phyloP scores from a whole-genome alignment of 2,329 filamentous ascomycete species.

The Talaromyces sp. region DNA sequence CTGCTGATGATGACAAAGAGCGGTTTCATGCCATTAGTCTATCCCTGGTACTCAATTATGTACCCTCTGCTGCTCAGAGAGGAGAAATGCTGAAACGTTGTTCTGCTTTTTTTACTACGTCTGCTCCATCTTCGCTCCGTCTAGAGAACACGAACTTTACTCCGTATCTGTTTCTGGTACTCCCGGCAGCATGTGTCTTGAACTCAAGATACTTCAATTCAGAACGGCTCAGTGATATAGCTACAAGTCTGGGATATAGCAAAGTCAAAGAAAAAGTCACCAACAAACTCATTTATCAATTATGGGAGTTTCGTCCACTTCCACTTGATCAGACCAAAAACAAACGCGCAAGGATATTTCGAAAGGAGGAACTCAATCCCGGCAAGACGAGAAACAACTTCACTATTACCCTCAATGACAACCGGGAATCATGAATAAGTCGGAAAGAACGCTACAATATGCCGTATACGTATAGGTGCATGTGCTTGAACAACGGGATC shows the following conservation, averaged over 20 bases:
- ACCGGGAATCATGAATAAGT: neutral
- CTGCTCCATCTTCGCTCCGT: slow-evolving; percentile 15
- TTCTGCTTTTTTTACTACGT: slow-evolving; percentile 61
- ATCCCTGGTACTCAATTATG: slow-evolving; percentile 90
- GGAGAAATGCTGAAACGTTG: slow-evolving; percentile 84
- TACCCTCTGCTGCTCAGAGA: slow-evolving; percentile 69
- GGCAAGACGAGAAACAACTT: slow-evolving; percentile 86
- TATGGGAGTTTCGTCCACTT: slow-evolving; percentile 61
- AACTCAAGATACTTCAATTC: slow-evolving; percentile 91
- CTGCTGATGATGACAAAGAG: slow-evolving; percentile 47
- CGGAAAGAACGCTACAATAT: slow-evolving; percentile 8
- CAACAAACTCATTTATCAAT: slow-evolving; percentile 79
- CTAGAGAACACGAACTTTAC: slow-evolving; percentile 30
- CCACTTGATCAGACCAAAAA: slow-evolving; percentile 22
- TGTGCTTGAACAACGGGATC: neutral
- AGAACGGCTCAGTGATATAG: slow-evolving; percentile 64
- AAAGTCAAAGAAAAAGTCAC: slow-evolving; percentile 67
- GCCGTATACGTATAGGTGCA: slow-evolving; percentile 1
- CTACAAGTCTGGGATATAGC: slow-evolving; percentile 72
- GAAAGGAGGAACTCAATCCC: slow-evolving; percentile 73
- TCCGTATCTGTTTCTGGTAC: slow-evolving; percentile 74
- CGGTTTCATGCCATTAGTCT: slow-evolving; percentile 87
- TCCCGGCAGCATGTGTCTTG: slow-evolving; percentile 80
- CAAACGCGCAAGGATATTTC: slow-evolving; percentile 45
- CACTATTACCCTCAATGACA: slow-evolving; percentile 61